Conservation (phyloP, 306 rosid genomes). For the Cucumis melo region DNA sequence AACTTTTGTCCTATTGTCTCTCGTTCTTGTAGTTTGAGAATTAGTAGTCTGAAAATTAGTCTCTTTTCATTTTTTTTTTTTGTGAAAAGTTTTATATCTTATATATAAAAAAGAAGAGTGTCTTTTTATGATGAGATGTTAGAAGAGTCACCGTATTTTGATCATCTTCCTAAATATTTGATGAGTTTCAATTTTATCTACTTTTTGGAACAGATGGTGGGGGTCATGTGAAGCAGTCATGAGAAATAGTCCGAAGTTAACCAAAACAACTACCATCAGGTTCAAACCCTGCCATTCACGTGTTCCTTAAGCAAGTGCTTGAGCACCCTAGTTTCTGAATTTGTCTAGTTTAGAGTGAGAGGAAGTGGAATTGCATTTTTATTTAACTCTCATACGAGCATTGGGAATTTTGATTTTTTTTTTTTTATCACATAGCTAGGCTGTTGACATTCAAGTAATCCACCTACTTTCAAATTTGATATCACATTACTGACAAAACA, state of each 20-base stretch:
- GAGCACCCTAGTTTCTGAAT: background rate
- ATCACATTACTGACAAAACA: background rate
- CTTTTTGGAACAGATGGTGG: constrained; percentile 69
- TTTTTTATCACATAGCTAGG: background rate
- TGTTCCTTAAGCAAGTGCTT: background rate
- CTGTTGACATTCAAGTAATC: background rate
- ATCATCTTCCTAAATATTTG: background rate
- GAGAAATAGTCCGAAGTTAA: constrained; percentile 44
- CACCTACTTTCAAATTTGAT: background rate
- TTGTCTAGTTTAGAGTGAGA: background rate
- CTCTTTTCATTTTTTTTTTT: no score
- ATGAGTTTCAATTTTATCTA: constrained; percentile 17
- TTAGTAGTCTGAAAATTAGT: no score
- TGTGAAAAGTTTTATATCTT: no score
- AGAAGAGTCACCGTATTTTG: background rate
- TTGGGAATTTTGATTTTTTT: background rate
- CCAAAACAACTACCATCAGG: constrained; percentile 46
- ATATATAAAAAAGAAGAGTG: background rate
- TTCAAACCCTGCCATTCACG: background rate
- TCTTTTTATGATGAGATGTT: background rate
- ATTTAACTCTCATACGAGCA: background rate
- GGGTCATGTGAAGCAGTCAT: constrained; percentile 73
- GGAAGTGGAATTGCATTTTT: background rate
- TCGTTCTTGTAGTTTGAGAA: no score
- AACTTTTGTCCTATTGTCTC: no score